Evolutionary conservation across 2,329 filamentous ascomycete species (phyloP).

Genomic region (Acephala macrosclerotiorum): DNA sequence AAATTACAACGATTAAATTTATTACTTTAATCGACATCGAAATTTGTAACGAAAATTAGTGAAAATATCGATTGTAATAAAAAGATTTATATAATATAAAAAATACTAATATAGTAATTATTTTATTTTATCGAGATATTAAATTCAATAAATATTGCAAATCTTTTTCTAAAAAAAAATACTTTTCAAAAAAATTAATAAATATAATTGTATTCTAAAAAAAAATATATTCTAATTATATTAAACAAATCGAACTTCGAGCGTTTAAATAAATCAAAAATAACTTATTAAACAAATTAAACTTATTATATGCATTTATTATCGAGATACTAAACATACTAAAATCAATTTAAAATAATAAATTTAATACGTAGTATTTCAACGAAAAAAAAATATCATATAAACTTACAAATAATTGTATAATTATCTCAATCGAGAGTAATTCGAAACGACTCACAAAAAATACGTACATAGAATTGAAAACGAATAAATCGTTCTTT

Average conservation of each 20-base stretch:
- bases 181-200: conserved; percentile 18
- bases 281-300: conserved; percentile 15
- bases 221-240: conserved; percentile 16
- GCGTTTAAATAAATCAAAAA: conserved; percentile 14
- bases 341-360: conserved; percentile 18
- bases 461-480: conserved; percentile 27
- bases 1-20: conserved; percentile 18
- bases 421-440: conserved; percentile 25
- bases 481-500: conserved; percentile 28
- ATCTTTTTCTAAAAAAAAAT: conserved; percentile 17
- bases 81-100: conserved; percentile 23
- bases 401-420: conserved; percentile 27
- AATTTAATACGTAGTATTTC: conserved; percentile 21
- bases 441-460: conserved; percentile 23
- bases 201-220: conserved; percentile 17
- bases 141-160: conserved; percentile 26
- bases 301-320: conserved; percentile 19
- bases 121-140: conserved; percentile 22
- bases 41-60: conserved; percentile 18
- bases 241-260: conserved; percentile 20
- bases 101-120: conserved; percentile 22
- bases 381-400: conserved; percentile 19
- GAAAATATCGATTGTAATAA: conserved; percentile 22
- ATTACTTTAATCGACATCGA: conserved; percentile 18
- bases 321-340: conserved; percentile 21